Conservation (phyloP, 768 basidiomycete genomes). For the Lentinus tigrinus region DNA sequence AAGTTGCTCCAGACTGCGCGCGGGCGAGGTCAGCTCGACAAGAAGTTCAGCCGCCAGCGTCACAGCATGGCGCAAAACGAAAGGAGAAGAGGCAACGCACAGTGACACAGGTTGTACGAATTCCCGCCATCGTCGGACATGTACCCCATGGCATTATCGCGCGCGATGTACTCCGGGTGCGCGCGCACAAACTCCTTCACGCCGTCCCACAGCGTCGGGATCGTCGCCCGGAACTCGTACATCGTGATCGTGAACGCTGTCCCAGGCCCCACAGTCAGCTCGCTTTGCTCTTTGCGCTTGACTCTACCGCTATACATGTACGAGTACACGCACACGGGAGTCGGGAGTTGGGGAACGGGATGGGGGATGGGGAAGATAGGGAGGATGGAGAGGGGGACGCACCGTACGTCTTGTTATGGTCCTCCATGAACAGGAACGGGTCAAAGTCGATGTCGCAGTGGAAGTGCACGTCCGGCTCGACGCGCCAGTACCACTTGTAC, state of each 20-base stretch:
- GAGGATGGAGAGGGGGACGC: slow-evolving; percentile 12
- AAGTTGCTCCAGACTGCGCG: slow-evolving; percentile 66
- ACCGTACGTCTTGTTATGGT: slow-evolving; percentile 70
- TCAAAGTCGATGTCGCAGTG: slow-evolving; percentile 65
- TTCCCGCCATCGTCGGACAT: slow-evolving; percentile 66
- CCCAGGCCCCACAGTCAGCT: background rate
- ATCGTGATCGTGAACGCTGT: slow-evolving; percentile 63
- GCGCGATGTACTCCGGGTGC: slow-evolving; percentile 42
- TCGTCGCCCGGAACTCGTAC: slow-evolving; percentile 63
- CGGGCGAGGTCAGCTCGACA: background rate
- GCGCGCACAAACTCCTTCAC: slow-evolving; percentile 42
- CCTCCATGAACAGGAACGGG: slow-evolving; percentile 71
- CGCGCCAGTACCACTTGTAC: slow-evolving; percentile 76
- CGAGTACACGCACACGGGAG: too few species aligned
- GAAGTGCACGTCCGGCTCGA: slow-evolving; percentile 45
- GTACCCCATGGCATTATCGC: slow-evolving; percentile 61
- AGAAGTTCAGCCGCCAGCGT: too few species aligned
- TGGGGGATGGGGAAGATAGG: too few species aligned
- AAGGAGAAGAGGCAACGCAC: background rate
- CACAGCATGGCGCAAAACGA: background rate
- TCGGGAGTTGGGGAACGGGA: too few species aligned
- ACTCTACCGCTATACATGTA: too few species aligned
- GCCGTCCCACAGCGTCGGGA: slow-evolving; percentile 60
- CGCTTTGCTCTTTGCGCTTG: too few species aligned
- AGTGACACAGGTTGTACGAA: slow-evolving; percentile 47